A percentile compares a stretch with the other conserved stretches of the same genome.
These are phyloP conservation scores for Aspergillus neotritici DNA, from an alignment of 2,329 filamentous ascomycete genomes.

Conservation along the genomic window DNA sequence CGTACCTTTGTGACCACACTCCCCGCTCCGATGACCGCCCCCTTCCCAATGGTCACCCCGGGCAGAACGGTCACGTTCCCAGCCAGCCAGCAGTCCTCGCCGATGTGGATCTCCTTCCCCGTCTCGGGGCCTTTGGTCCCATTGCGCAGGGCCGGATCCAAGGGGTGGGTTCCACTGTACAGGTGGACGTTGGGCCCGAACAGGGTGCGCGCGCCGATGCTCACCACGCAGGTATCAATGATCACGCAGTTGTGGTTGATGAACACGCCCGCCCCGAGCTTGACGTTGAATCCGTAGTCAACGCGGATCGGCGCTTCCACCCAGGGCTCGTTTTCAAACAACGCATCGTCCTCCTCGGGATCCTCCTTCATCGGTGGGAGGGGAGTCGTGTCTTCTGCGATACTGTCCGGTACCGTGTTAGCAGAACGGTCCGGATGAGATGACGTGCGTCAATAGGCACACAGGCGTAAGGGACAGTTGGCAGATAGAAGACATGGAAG, in stretches of 20 bases:
- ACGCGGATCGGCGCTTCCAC: constrained; percentile 63
- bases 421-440: neutral
- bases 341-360: constrained; percentile 58
- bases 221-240: constrained; percentile 69
- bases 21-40: constrained; percentile 69
- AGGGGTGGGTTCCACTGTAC: constrained; percentile 68
- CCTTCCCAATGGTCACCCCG: constrained; percentile 71
- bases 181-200: constrained; percentile 74
- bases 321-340: constrained; percentile 62
- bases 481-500: neutral
- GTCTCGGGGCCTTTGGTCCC: constrained; percentile 69
- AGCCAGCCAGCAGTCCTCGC: constrained; percentile 76
- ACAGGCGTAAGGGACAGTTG: neutral
- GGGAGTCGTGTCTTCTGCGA: constrained; percentile 57
- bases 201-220: constrained; percentile 69
- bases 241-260: constrained; percentile 71
- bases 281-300: constrained; percentile 74
- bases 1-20: constrained; percentile 71
- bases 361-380: constrained; percentile 56
- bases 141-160: constrained; percentile 68
- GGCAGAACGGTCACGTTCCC: constrained; percentile 66
- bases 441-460: too few relatives aligned
- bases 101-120: constrained; percentile 68
- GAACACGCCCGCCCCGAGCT: constrained; percentile 64
- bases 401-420: constrained; percentile 39